Evolutionary conservation across 1,284 basidiomycete species (phyloP).

Genomic region (Singerocomus rubriflavus): DNA sequence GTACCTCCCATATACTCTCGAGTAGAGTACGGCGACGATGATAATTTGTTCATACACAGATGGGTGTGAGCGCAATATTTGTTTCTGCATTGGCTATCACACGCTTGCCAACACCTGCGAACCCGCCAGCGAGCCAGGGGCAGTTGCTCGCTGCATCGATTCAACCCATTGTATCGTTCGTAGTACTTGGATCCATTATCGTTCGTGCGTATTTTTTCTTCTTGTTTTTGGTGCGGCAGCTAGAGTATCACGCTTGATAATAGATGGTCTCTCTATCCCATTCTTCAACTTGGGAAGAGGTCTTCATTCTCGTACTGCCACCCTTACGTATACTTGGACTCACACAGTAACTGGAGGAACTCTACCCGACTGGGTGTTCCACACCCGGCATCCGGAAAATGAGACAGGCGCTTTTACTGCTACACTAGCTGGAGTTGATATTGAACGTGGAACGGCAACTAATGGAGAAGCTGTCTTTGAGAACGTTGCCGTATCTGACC

Average conservation of each 20-base stretch:
- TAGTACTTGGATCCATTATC: constrained; percentile 82
- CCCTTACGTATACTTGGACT: constrained; percentile 34
- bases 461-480: background rate
- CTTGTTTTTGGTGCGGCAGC: background rate
- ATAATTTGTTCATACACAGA: constrained; percentile 37
- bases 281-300: constrained; percentile 76
- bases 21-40: background rate
- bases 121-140: constrained; percentile 60
- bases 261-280: constrained; percentile 86
- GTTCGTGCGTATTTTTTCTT: constrained; percentile 52
- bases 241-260: constrained; percentile 1
- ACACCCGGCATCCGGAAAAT: constrained; percentile 33
- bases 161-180: constrained; percentile 79
- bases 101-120: constrained; percentile 58
- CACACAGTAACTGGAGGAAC: constrained; percentile 26
- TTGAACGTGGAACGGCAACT: constrained; percentile 23
- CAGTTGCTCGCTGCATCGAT: constrained; percentile 69
- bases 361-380: constrained; percentile 53
- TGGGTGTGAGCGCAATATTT: constrained; percentile 84
- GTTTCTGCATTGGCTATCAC: constrained; percentile 75
- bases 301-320: constrained; percentile 56
- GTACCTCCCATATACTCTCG: constrained; percentile 20
- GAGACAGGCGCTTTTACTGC: background rate
- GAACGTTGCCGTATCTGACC: background rate
- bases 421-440: constrained; percentile 15